A percentile compares a stretch with the other conserved stretches of the same genome.
Conservation (phyloP, 768 basidiomycete species). For the Sporobolomyces phaffii region DNA sequence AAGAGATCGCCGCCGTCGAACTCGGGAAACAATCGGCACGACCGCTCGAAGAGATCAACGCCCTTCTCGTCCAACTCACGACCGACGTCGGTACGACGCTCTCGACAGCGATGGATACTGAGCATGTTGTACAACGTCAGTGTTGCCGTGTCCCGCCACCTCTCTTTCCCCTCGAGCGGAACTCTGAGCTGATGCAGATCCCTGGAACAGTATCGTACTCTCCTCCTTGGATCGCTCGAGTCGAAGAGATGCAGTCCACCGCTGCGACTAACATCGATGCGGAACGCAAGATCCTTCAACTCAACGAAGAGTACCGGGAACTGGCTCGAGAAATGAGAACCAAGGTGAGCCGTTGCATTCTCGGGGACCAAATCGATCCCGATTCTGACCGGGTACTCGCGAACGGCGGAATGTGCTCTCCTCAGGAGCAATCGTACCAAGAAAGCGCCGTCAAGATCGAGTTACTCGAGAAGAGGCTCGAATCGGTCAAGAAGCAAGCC, state of each 20-base stretch:
- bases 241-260: slow-evolving; percentile 73
- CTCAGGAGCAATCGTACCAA: slow-evolving; percentile 84
- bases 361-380: too few relatives aligned
- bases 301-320: slow-evolving; percentile 84
- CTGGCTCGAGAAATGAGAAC: slow-evolving; percentile 73
- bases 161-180: too few relatives aligned
- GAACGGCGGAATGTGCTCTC: too few relatives aligned
- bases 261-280: slow-evolving; percentile 85
- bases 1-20: slow-evolving; percentile 60
- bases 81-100: slow-evolving; percentile 66
- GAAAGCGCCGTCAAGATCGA: slow-evolving; percentile 88
- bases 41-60: slow-evolving; percentile 35
- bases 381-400: too few relatives aligned
- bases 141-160: too few relatives aligned
- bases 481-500: slow-evolving; percentile 73
- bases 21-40: slow-evolving; percentile 49
- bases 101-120: slow-evolving; percentile 64
- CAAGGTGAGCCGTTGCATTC: slow-evolving; percentile 44
- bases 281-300: slow-evolving; percentile 73
- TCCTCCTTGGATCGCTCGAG: slow-evolving; percentile 76
- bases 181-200: too few relatives aligned
- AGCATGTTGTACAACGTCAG: slow-evolving; percentile 73
- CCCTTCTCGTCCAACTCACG: slow-evolving; percentile 61
- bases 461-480: slow-evolving; percentile 86
- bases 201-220: slow-evolving; percentile 54